Conservation (phyloP, 75 land plant genomes). For the Picea glauca region DNA sequence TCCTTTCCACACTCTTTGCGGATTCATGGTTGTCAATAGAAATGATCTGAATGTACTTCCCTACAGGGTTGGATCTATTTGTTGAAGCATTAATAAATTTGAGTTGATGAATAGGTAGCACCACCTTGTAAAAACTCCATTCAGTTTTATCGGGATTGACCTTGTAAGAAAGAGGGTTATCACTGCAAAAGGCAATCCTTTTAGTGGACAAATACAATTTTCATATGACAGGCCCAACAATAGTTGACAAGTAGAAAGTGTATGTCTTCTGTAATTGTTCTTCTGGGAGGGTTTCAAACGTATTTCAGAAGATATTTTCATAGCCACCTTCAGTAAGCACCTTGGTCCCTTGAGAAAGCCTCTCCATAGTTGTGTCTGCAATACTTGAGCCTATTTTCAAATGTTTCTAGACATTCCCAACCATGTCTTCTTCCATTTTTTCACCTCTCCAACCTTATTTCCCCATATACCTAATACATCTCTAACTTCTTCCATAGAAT, state of each 20-base stretch:
- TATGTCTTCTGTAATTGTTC: slow-evolving; percentile 57
- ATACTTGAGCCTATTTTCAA: slow-evolving; percentile 71
- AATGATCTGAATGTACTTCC: no score
- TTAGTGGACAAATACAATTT: no score
- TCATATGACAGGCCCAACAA: no score
- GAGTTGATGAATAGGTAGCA: no score
- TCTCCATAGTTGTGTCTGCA: slow-evolving; percentile 38
- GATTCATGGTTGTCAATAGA: no score
- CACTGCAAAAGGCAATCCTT: no score
- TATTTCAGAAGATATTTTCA: slow-evolving; percentile 61
- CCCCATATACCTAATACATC: slow-evolving; percentile 59
- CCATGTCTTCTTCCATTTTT: slow-evolving; percentile 60
- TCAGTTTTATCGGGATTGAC: slow-evolving; percentile 51
- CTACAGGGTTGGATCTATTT: no score
- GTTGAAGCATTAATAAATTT: no score
- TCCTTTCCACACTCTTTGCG: no score
- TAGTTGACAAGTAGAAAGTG: slow-evolving; percentile 73
- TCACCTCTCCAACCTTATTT: slow-evolving; percentile 47
- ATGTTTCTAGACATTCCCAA: slow-evolving; percentile 86
- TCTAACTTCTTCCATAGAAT: slow-evolving; percentile 40
- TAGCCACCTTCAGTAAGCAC: slow-evolving; percentile 80
- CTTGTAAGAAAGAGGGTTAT: neutral
- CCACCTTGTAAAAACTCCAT: slow-evolving; percentile 35
- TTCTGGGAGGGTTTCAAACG: slow-evolving; percentile 54
- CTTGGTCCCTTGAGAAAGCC: slow-evolving; percentile 43